Conservation (phyloP, 78 protist species). For the Mastigamoeba balamuthi region DNA sequence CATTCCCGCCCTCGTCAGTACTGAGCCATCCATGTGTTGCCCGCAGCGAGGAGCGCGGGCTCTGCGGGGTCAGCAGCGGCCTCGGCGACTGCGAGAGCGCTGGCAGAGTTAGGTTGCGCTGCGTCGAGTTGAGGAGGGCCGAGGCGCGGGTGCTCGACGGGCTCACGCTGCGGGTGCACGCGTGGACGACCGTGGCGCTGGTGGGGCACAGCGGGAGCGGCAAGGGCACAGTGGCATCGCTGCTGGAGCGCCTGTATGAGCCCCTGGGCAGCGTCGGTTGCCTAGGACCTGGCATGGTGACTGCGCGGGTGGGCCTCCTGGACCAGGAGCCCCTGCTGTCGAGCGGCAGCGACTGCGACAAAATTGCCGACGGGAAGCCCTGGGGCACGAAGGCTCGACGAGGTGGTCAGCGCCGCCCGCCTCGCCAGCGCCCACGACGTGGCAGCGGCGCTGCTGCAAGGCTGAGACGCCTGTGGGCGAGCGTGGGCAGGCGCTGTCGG, state of each 20-base stretch:
- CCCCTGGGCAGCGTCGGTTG: conserved; percentile 37
- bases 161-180: neutral
- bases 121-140: too few species aligned
- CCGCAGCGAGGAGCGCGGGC: too few species aligned
- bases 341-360: conserved; percentile 53
- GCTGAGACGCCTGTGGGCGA: conserved; percentile 77
- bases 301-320: conserved; percentile 54
- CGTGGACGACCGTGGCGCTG: conserved; percentile 52
- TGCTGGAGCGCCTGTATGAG: conserved; percentile 54
- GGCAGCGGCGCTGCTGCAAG: conserved; percentile 58
- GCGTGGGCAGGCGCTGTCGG: conserved; percentile 67
- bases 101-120: too few species aligned
- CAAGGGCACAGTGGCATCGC: conserved; percentile 52
- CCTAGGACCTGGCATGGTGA: conserved; percentile 35
- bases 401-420: conserved; percentile 63
- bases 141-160: conserved; percentile 6
- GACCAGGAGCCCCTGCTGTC: conserved; percentile 78
- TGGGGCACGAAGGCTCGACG: conserved; percentile 47
- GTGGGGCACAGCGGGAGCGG: conserved; percentile 49
- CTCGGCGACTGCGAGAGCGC: too few species aligned
- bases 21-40: too few species aligned
- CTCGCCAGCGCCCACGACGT: conserved; percentile 84
- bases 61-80: too few species aligned
- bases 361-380: conserved; percentile 65
- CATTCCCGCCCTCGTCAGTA: too few species aligned